A percentile compares a stretch with the other conserved stretches of the same genome.
These are phyloP conservation scores for Rhododendron molle DNA, from an alignment of 148 eudicot species.

Conservation along the genomic window DNA sequence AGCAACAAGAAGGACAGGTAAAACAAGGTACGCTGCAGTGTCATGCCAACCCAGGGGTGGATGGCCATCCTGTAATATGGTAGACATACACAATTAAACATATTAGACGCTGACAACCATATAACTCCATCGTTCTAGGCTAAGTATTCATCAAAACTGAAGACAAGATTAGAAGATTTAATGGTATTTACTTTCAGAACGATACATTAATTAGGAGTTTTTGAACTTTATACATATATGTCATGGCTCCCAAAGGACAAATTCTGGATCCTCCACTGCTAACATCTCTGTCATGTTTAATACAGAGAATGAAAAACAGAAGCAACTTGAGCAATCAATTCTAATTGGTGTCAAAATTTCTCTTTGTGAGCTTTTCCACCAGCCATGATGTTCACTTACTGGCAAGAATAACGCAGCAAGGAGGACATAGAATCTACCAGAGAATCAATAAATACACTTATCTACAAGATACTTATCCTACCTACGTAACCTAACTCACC, in stretches of 20 bases:
- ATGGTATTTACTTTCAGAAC: not conserved
- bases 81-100: not conserved
- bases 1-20: slow-evolving; percentile 87
- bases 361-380: not conserved
- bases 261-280: not conserved
- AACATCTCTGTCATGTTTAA: not conserved
- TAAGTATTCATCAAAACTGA: not conserved
- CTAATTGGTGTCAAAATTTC: not conserved
- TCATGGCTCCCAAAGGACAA: not conserved
- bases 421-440: not conserved
- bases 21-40: slow-evolving; percentile 89
- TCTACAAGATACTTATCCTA: not conserved
- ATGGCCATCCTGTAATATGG: slow-evolving; percentile 77
- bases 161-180: not conserved
- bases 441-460: not conserved
- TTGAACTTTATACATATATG: not conserved
- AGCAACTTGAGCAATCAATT: not conserved
- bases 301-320: not conserved
- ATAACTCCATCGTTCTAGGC: not conserved
- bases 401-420: not conserved
- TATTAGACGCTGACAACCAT: not conserved
- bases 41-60: slow-evolving; percentile 97
- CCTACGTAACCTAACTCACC: not conserved
- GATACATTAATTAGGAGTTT: not conserved
- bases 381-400: not conserved